Evolutionary conservation across 768 basidiomycete genomes (phyloP).

Genomic region (Neoboletus magnificus): DNA sequence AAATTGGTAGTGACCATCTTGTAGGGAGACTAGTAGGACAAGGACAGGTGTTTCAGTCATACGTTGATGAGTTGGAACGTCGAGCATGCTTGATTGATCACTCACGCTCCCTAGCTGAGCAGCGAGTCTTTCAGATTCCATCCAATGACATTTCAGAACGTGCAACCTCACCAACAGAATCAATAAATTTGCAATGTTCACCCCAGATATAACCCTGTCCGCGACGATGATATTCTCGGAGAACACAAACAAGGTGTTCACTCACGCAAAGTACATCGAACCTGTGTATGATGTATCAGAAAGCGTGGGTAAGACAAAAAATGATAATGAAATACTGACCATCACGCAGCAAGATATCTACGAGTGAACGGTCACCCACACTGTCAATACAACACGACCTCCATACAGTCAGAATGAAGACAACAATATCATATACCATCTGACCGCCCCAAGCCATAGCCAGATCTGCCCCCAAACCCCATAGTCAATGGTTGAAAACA

Average conservation of each 20-base stretch:
- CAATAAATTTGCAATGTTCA: constrained; percentile 7
- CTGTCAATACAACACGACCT: constrained; percentile 2
- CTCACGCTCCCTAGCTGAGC: no score
- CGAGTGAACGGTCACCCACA: constrained; percentile 1
- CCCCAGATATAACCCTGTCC: constrained; percentile 9
- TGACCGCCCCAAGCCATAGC: constrained; percentile 10
- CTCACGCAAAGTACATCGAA: constrained; percentile 19
- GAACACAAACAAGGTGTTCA: not conserved
- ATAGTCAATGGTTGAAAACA: not conserved
- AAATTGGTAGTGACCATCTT: not conserved
- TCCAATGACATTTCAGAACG: not conserved
- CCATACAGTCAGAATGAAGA: constrained; percentile 23
- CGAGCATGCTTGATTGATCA: no score
- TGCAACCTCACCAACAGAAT: constrained; percentile 9
- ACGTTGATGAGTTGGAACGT: not conserved
- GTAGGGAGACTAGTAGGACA: not conserved
- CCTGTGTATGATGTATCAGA: constrained; percentile 4
- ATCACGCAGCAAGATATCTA: constrained; percentile 15
- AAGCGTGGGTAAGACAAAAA: not conserved
- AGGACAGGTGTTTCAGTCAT: not conserved
- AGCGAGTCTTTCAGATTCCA: no score
- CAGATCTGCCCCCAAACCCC: not conserved
- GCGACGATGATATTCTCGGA: not conserved
- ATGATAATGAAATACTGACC: constrained; percentile 1
- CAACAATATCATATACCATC: constrained; percentile 19